Conservation (phyloP, 495 filamentous ascomycete species). For the Xylaria scruposa region DNA sequence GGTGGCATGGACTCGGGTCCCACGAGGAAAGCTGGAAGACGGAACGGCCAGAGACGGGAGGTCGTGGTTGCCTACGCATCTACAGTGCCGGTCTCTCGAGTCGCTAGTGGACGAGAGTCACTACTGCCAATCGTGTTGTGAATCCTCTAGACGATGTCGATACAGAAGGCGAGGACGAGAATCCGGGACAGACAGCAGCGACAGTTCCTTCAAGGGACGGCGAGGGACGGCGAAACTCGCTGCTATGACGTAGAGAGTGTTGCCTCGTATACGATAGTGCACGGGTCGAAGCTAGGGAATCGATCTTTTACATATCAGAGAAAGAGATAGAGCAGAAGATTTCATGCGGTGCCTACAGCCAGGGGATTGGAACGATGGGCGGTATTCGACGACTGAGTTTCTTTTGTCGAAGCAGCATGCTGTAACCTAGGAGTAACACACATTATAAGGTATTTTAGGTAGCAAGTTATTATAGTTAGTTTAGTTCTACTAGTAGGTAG, state of each 20-base stretch:
- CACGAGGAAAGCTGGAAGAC: constrained; percentile 22
- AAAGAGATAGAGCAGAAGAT: background rate
- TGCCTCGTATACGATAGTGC: background rate
- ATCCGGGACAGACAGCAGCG: background rate
- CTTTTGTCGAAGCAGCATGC: constrained; percentile 3
- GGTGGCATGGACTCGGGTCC: constrained; percentile 18
- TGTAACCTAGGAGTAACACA: background rate
- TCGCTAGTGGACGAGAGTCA: background rate
- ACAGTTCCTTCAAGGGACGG: background rate
- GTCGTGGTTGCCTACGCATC: constrained; percentile 24
- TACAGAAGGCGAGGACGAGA: background rate
- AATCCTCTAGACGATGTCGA: background rate
- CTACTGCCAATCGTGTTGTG: constrained; percentile 1
- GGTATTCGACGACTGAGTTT: background rate
- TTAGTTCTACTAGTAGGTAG: too few relatives aligned
- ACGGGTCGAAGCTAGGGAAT: background rate
- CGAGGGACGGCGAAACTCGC: background rate
- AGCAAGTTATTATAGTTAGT: background rate
- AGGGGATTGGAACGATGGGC: background rate
- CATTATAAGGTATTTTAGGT: background rate
- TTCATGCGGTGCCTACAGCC: background rate
- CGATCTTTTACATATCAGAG: constrained; percentile 22
- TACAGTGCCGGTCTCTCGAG: background rate
- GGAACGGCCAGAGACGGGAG: constrained; percentile 4
- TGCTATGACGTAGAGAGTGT: constrained; percentile 16